Percentiles rank a stretch among this genome's conserved stretches.
These are phyloP conservation scores for Dothiorella sarmentorum DNA, from an alignment of 2,329 filamentous ascomycete genomes.

Conservation along the genomic window DNA sequence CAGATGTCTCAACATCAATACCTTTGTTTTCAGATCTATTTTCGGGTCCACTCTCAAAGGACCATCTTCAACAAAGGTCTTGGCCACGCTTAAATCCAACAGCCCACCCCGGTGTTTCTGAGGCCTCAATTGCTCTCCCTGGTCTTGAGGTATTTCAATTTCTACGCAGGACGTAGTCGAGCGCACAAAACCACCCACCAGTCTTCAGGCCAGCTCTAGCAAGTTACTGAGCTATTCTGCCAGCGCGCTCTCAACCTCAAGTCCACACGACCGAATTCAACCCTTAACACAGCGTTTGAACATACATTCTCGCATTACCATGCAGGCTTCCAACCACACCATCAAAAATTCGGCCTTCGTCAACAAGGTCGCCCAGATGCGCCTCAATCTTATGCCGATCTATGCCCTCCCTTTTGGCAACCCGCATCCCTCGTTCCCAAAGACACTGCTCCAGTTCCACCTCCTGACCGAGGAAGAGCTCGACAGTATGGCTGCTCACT, in stretches of 20 bases:
- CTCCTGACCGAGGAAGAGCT: conserved; percentile 69
- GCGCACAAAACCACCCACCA: background rate
- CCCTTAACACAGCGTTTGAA: too few relatives aligned
- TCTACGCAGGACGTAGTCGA: conserved; percentile 12
- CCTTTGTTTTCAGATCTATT: conserved; percentile 1
- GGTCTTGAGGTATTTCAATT: background rate
- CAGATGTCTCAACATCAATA: background rate
- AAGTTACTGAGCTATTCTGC: background rate
- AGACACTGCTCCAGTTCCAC: conserved; percentile 67
- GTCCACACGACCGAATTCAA: background rate
- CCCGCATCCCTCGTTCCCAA: conserved; percentile 64
- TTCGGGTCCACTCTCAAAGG: background rate
- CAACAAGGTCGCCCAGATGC: conserved; percentile 63
- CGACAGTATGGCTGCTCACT: conserved; percentile 67
- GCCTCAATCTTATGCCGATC: conserved; percentile 63
- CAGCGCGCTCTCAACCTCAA: background rate
- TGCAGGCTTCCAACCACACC: conserved; percentile 9
- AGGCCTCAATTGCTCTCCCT: background rate
- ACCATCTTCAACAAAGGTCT: background rate
- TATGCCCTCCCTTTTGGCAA: conserved; percentile 53
- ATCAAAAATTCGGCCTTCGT: conserved; percentile 48
- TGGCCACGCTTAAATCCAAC: background rate
- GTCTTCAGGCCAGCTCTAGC: background rate
- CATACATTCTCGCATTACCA: too few relatives aligned
- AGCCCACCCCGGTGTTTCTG: background rate